Evolutionary conservation across 371 early-diverging fungal genomes (phyloP), one percentile per base, ranked within the genome.

Genomic region (Mortierella sp.): DNA sequence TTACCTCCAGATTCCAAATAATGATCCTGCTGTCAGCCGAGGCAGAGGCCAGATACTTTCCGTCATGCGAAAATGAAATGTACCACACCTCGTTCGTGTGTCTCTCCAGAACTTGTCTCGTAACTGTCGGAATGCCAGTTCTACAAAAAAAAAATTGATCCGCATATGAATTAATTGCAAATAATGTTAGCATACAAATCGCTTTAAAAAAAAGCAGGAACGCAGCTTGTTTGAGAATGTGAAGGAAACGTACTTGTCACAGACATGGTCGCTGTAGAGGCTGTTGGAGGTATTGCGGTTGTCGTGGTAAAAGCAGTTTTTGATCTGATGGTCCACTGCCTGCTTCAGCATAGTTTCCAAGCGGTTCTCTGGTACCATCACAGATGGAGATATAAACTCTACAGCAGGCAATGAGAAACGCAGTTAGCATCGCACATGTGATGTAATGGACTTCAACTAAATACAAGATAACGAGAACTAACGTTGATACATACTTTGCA

Each of bases 51-150:
- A 99, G 88, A 79, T 92, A 95, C 44, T 88, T 88, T 26, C 99
- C 99, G 80, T 94, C 90, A 57, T 96, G 94, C 7, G 98, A 98
- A 83, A 98, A 98, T 4, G 94, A 90, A 54, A 98, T 89, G 81
- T 95, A 96, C 99, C 99, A 99, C 0, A 99, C 98, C 88, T 99
- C 99, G 84, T 98, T 97, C 3, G 88, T 83, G 83, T 99, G 99
- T 13, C 94, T 96, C 28, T 89, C 89, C 10, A 98, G 88, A 4
- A 94, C 89, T 58, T 94, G 92, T 13, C 91, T 91, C 0, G 95
- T 93, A 19, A 80, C 76, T 73, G 85, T 73, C 26, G 94, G 95
- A 72, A 95, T 93, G 13, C 81, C 73, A 31, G 77, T 60, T n/a
- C 95, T 91, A 88, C 34, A 26, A 8, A 45, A n/a, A 47, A 47